Conservation (phyloP, 345 rosid genomes). For the Citrus cavaleriei region DNA sequence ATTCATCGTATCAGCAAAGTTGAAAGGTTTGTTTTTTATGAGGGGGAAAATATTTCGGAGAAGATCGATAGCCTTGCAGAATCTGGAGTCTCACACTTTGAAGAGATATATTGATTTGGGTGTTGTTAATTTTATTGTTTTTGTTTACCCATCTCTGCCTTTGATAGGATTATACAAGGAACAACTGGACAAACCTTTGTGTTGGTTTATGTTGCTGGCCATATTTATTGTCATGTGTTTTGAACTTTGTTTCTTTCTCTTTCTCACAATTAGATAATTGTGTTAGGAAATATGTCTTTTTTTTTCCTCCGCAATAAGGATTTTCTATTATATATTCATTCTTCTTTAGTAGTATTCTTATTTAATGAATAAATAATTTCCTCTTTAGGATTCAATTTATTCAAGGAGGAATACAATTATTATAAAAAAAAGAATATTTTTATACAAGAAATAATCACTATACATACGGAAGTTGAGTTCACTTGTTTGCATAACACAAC, state of each 20-base stretch:
- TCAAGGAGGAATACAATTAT: too few species aligned
- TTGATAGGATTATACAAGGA: neutral
- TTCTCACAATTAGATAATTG: neutral
- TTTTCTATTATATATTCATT: too few species aligned
- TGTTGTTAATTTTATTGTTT: too few species aligned
- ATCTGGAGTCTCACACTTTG: neutral
- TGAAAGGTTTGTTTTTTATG: neutral
- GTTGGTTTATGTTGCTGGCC: neutral
- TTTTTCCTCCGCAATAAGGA: too few species aligned
- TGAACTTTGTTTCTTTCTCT: neutral
- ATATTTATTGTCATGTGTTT: neutral
- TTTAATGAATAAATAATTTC: too few species aligned
- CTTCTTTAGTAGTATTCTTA: too few species aligned
- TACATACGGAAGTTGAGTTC: too few species aligned
- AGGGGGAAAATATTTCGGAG: neutral
- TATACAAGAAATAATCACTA: too few species aligned
- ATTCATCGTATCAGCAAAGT: neutral
- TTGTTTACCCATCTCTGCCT: neutral
- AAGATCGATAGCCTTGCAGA: neutral
- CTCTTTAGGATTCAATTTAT: too few species aligned
- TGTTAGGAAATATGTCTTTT: too few species aligned
- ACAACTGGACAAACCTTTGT: neutral
- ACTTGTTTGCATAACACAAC: too few species aligned
- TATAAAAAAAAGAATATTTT: too few species aligned
- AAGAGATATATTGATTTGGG: neutral